Conservation (phyloP, 75 land plant genomes). For the Sequoia sempervirens region DNA sequence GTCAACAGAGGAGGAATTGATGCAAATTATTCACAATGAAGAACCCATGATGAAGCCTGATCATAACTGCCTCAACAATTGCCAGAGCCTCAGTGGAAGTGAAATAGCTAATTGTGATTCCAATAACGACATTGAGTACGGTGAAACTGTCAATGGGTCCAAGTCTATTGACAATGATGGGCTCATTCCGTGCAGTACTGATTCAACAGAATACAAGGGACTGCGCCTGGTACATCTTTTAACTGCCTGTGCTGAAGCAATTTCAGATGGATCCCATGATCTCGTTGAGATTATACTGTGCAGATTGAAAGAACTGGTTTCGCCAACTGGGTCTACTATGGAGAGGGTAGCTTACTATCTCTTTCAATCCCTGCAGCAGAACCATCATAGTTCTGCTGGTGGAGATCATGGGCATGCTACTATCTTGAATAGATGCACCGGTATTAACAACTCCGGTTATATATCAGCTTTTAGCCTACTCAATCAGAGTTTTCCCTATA, state of each 20-base stretch:
- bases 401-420: not conserved
- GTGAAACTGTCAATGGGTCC: constrained; percentile 9
- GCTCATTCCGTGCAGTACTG: not conserved
- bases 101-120: not conserved
- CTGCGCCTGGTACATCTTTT: constrained; percentile 42
- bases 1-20: not conserved
- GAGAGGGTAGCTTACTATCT: constrained; percentile 56
- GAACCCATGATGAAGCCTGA: not conserved
- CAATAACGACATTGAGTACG: not conserved
- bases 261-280: constrained; percentile 20
- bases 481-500: constrained; percentile 57
- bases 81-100: not conserved
- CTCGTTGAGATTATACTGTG: constrained; percentile 54
- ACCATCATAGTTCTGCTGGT: constrained; percentile 17
- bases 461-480: constrained; percentile 51
- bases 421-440: not conserved
- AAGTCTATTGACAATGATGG: not conserved
- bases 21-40: not conserved
- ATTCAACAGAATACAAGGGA: constrained; percentile 25
- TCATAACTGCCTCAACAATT: not conserved
- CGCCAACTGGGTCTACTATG: constrained; percentile 33
- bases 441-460: constrained; percentile 4
- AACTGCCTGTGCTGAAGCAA: constrained; percentile 32
- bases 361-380: constrained; percentile 34
- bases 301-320: constrained; percentile 63